Evolutionary conservation across 305 asterid species (phyloP), one percentile per base, ranked within the genome.

Genomic region (Solanum chacoense): DNA sequence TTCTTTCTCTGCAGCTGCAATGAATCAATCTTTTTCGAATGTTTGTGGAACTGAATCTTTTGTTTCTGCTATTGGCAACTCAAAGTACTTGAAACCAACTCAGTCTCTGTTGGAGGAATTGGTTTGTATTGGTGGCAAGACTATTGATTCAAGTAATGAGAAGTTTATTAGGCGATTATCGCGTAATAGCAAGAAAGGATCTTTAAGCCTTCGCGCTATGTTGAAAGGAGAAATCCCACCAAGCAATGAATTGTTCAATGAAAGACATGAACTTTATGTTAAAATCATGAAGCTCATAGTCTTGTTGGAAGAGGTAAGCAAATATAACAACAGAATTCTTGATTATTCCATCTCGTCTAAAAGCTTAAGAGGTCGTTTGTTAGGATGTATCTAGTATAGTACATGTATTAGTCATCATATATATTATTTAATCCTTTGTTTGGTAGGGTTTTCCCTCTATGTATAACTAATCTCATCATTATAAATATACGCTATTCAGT

Each of bases 61-160:
- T 50, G 88, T 90, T 4, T 87, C 90, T n/a, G 85, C 90, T 11
- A 75, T 93, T 34, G 94, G 92, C 10, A 88, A 89, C 91, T 96
- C 99, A 7, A 95, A 92, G 72, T 98, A 93, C 90, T 83, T 98
- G 87, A 95, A 92, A 79, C 95, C 98, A 8, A 93, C 95, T 26
- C 98, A 95, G 81, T 89, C 92, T 31, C 94, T 98, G 20, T 96
- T 98, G 45, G 94, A 93, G 40, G 99, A 98, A 92, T 92, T 93
- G 93, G 96, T 95, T 16, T 92, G 92, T 40, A 90, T 95, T 31
- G 95, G 91, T 3, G 93, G 94, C 6, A 90, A 91, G 7, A 90
- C 93, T 18, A 45, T 94, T 50, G 95, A 94, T 6, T 42, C 84
- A n/a, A 89, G 91, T 79, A 94, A 92, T 81, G 92, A 91, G 92